A percentile compares a stretch with the other conserved stretches of the same genome.
Evolutionary conservation across 2,329 filamentous ascomycete species (phyloP).

Genomic region (Pseudogymnoascus sp.): DNA sequence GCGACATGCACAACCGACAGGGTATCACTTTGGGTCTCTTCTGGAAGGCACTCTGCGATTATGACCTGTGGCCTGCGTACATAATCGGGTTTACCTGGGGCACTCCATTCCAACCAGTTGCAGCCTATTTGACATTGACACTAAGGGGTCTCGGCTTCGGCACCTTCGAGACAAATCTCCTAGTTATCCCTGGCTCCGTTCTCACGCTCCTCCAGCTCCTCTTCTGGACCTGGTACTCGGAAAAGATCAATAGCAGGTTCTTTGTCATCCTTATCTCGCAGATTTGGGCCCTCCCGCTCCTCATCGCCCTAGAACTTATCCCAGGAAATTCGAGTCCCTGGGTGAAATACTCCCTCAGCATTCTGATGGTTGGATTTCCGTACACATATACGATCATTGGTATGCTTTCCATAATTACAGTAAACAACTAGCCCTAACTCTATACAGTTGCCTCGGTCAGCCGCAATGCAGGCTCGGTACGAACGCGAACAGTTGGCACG

Average conservation of each 20-base stretch:
- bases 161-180: slow-evolving; percentile 19
- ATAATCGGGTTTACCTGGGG: slow-evolving; percentile 12
- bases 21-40: slow-evolving; percentile 42
- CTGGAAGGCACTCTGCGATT: slow-evolving; percentile 40
- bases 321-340: slow-evolving; percentile 17
- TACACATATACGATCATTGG: slow-evolving; percentile 22
- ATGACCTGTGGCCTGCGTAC: slow-evolving; percentile 43
- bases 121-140: slow-evolving; percentile 17
- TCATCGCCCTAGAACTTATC: slow-evolving; percentile 25
- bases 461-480: slow-evolving; percentile 52
- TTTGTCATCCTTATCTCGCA: slow-evolving; percentile 28
- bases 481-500: slow-evolving; percentile 52
- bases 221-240: slow-evolving; percentile 37
- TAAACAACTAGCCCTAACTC: slow-evolving; percentile 35
- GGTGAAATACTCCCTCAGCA: slow-evolving; percentile 27
- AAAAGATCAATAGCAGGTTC: slow-evolving; percentile 30
- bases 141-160: slow-evolving; percentile 16
- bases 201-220: slow-evolving; percentile 24
- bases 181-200: slow-evolving; percentile 15
- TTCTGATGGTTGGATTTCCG: slow-evolving; percentile 20
- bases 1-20: slow-evolving; percentile 52
- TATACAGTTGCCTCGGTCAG: slow-evolving; percentile 42
- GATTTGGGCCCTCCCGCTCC: slow-evolving; percentile 31
- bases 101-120: slow-evolving; percentile 13
- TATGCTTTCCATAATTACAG: slow-evolving; percentile 33